A percentile compares a stretch with the other conserved stretches of the same genome.
These are phyloP conservation scores for Aegilops bicornis DNA, from an alignment of 176 grass and related monocot species.

Conservation along the genomic window DNA sequence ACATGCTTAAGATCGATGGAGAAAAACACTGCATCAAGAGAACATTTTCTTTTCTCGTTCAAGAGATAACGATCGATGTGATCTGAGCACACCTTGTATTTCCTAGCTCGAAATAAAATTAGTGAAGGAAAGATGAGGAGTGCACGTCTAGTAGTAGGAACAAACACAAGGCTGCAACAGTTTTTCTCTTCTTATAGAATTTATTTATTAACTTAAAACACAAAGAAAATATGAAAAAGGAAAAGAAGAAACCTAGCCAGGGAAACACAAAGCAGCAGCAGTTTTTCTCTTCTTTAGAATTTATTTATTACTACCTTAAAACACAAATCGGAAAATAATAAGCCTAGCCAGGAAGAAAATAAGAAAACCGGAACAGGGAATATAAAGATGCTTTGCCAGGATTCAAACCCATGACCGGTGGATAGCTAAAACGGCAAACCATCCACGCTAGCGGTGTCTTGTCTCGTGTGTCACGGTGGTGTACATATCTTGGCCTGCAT, in stretches of 20 bases:
- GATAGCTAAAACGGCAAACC: too few relatives aligned
- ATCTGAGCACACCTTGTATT: background rate
- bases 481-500: too few relatives aligned
- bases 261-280: background rate
- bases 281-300: background rate
- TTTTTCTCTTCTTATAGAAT: background rate
- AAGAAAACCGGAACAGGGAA: background rate
- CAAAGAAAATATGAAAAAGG: background rate
- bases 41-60: background rate
- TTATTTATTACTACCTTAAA: background rate
- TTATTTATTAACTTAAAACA: background rate
- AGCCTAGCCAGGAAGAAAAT: background rate
- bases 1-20: background rate
- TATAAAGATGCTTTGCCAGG: background rate
- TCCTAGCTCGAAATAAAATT: background rate
- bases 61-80: background rate
- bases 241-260: background rate
- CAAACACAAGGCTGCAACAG: background rate
- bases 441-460: too few relatives aligned
- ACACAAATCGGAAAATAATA: background rate
- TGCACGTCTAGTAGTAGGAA: background rate
- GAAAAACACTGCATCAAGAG: background rate
- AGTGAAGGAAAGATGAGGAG: background rate
- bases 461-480: too few relatives aligned
- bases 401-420: background rate